Conservation (phyloP, 805 yeast species). For the Spathaspora sp. region DNA sequence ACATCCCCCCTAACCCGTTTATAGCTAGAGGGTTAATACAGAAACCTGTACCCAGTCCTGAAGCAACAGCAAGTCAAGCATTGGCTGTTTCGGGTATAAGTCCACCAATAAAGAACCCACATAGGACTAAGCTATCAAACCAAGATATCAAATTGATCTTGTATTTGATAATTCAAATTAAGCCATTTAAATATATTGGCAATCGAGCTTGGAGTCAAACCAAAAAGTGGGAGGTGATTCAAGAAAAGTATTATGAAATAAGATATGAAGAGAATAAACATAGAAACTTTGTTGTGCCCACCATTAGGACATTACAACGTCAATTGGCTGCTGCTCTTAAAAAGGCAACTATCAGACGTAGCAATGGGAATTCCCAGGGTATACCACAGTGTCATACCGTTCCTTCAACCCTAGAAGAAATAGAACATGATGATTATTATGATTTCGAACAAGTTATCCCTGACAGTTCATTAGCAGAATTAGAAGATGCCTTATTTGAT, state of each 20-base stretch:
- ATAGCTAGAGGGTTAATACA: neutral
- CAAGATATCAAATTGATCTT: slow-evolving; percentile 27
- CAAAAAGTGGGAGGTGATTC: slow-evolving; percentile 33
- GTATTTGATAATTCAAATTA: slow-evolving; percentile 24
- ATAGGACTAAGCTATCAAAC: slow-evolving; percentile 22
- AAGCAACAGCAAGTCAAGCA: slow-evolving; percentile 7
- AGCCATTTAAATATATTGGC: slow-evolving; percentile 36
- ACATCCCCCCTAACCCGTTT: neutral
- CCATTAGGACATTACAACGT: slow-evolving; percentile 35
- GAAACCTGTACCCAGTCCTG: neutral
- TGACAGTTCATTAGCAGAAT: slow-evolving; percentile 20
- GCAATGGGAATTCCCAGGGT: slow-evolving; percentile 7
- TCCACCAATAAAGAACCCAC: slow-evolving; percentile 7
- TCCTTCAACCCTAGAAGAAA: slow-evolving; percentile 8
- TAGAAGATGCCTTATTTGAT: slow-evolving; percentile 25
- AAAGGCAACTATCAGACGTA: slow-evolving; percentile 18
- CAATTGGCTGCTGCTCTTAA: slow-evolving; percentile 30
- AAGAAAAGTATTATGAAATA: slow-evolving; percentile 17
- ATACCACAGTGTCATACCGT: slow-evolving; percentile 4
- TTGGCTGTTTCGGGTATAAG: slow-evolving; percentile 1
- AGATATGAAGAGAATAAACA: slow-evolving; percentile 9
- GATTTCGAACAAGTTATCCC: slow-evolving; percentile 12
- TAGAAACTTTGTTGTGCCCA: slow-evolving; percentile 20
- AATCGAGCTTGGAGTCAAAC: slow-evolving; percentile 30
- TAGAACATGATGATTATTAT: slow-evolving; percentile 8